Evolutionary conservation across 306 rosid species (phyloP), one percentile per base, ranked within the genome.

Genomic region (Neltuma alba): DNA sequence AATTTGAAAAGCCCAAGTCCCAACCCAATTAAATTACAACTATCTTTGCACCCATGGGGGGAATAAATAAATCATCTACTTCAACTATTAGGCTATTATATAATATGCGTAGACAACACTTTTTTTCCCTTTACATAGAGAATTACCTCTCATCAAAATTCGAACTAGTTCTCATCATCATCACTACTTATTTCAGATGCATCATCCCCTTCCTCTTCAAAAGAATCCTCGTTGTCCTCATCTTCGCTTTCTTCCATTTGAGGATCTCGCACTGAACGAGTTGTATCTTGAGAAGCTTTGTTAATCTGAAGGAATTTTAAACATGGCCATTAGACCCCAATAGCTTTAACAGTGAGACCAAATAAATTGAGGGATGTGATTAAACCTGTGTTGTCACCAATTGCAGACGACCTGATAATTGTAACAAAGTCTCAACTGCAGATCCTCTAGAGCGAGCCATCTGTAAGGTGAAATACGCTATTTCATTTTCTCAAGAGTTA

Each of bases 131-230:
- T 58, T 58, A 23, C 21, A 48, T 12, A 58, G 44, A 52, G 38
- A 76, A 76, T 77, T 84, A 83, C 89, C 83, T 72, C 79, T 38
- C 45, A 52, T 70, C 62, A 71, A 41, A 76, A 78, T 38, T 37
- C 60, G 36, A 60, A 54, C 86, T 89, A 94, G 78, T 77, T 83
- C 42, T 92, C 92, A 38, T 87, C 92, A 34, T 86, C 88, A 41
- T 92, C 98, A 34, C 91, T 88, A 47, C 97, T 94, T 80, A 92
- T 77, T 71, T 91, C 97, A 70, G 98, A 95, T 76, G 86, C 97
- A 72, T 83, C 83, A 37, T 89, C 92, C 61, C 85, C 93, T 48
- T 87, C 89, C 61, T 82, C 89, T 11, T 76, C 89, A 81, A 89
- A 81, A 72, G 84, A 79, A 48, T 90, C 96, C 31, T 86, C 90